Evolutionary conservation across 305 asterid species (phyloP).

Genomic region (Solanum hybrid): DNA sequence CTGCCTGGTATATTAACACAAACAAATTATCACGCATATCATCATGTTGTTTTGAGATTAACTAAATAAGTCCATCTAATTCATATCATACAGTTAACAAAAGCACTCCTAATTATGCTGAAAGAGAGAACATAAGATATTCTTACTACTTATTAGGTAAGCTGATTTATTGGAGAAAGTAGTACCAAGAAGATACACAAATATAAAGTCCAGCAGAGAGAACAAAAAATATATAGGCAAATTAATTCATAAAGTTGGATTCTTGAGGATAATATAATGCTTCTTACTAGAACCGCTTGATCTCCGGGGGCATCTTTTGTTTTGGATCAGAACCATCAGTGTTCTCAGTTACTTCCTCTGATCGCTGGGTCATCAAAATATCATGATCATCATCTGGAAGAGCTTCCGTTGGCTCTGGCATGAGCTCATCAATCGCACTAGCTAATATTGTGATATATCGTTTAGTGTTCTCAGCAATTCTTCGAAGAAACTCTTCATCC

Average conservation of each 20-base stretch:
- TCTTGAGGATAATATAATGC: neutral
- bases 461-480: constrained; percentile 68
- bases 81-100: neutral
- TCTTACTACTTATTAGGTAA: neutral
- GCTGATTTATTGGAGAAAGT: neutral
- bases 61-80: neutral
- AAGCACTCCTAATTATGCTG: neutral
- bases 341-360: constrained; percentile 54
- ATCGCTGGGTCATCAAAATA: constrained; percentile 77
- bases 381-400: constrained; percentile 76
- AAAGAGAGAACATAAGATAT: neutral
- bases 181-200: neutral
- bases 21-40: neutral
- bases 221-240: neutral
- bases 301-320: constrained; percentile 84
- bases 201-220: neutral
- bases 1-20: neutral
- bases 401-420: constrained; percentile 89
- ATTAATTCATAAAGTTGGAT: neutral
- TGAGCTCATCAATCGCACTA: constrained; percentile 70
- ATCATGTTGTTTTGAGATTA: neutral
- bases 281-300: constrained; percentile 72
- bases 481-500: constrained; percentile 77
- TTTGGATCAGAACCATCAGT: constrained; percentile 61
- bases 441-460: constrained; percentile 75